Conservation (phyloP, 257 asterid genomes). For the Eustoma russellianum region DNA sequence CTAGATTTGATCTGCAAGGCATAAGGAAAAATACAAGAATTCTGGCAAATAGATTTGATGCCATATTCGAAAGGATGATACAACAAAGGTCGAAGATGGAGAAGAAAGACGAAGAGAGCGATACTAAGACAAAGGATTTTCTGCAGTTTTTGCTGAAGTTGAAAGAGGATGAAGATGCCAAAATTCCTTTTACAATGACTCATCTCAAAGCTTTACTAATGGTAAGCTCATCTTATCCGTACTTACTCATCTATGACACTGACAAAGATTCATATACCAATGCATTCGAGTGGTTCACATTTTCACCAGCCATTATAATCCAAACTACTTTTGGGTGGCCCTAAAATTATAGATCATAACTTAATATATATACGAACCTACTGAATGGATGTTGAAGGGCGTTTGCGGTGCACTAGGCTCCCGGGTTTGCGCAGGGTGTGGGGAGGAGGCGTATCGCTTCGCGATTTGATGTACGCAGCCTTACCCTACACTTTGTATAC, state of each 20-base stretch:
- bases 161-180: slow-evolving; percentile 42
- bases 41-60: slow-evolving; percentile 37
- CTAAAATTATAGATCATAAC: too few relatives aligned
- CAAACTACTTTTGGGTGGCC: too few relatives aligned
- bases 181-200: slow-evolving; percentile 41
- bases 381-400: too few relatives aligned
- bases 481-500: too few relatives aligned
- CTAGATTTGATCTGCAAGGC: slow-evolving; percentile 64
- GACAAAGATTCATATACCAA: background rate
- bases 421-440: too few relatives aligned
- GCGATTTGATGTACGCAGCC: too few relatives aligned
- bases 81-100: slow-evolving; percentile 26
- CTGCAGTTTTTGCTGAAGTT: slow-evolving; percentile 43
- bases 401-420: too few relatives aligned
- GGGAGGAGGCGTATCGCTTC: too few relatives aligned
- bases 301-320: too few relatives aligned
- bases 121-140: slow-evolving; percentile 39
- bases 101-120: slow-evolving; percentile 3
- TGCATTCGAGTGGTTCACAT: too few relatives aligned
- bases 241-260: background rate
- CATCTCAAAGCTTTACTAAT: slow-evolving; percentile 69
- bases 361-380: too few relatives aligned
- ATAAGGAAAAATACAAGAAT: slow-evolving; percentile 38
- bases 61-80: slow-evolving; percentile 44
- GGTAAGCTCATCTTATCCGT: slow-evolving; percentile 23